Evolutionary conservation across 176 grass and related monocot species (phyloP).

Genomic region (Poa annua): DNA sequence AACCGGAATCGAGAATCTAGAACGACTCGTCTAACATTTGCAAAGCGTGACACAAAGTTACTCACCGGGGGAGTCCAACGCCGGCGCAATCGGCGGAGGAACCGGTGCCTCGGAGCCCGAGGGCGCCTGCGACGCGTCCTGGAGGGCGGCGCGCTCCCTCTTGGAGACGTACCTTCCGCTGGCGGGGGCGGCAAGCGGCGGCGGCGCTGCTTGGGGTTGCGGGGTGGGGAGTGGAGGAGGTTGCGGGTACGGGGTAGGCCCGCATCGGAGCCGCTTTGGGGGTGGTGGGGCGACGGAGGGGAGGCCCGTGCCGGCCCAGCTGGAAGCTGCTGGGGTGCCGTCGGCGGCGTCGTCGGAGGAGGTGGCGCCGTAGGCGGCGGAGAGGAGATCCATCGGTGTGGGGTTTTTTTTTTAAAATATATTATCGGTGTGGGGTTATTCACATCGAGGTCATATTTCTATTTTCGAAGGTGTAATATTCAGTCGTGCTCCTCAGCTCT

Average conservation of each 20-base stretch:
- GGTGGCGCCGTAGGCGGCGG: slow-evolving; percentile 50
- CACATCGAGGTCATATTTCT: too few relatives aligned
- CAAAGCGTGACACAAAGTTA: neutral
- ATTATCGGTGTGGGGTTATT: slow-evolving; percentile 31
- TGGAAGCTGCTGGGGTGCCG: neutral
- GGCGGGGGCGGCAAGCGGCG: neutral
- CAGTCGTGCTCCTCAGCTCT: too few relatives aligned
- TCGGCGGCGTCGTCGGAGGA: slow-evolving; percentile 54
- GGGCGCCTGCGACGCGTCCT: neutral
- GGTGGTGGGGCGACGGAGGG: slow-evolving; percentile 3
- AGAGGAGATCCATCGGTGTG: slow-evolving; percentile 71
- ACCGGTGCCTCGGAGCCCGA: neutral
- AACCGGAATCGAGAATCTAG: neutral
- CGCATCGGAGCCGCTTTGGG: slow-evolving; percentile 38
- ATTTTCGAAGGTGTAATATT: too few relatives aligned
- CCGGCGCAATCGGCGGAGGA: neutral
- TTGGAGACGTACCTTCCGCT: slow-evolving; percentile 77
- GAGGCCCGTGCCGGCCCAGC: neutral
- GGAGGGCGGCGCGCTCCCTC: slow-evolving; percentile 61
- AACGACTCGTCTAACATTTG: neutral
- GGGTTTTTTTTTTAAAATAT: too few relatives aligned
- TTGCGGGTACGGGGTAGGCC: neutral
- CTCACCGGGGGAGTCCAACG: slow-evolving; percentile 10
- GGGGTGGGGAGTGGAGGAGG: neutral
- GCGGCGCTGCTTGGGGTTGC: neutral